These are phyloP conservation scores for Globisporangium camurandrum DNA, from an alignment of 352 stramenopile genomes.

Conservation along the genomic window DNA sequence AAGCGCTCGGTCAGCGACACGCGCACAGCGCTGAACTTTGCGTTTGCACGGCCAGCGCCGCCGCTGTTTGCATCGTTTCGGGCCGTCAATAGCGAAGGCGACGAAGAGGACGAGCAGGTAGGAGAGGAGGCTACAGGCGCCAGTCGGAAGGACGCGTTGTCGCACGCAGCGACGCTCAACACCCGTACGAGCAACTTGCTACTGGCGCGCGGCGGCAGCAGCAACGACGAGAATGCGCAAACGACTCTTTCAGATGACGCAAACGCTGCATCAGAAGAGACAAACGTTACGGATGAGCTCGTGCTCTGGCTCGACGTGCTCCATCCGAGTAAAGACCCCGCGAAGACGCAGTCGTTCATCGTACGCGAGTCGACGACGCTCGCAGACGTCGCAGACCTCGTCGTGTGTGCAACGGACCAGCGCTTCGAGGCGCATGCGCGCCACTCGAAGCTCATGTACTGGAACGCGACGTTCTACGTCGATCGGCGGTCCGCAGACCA, in stretches of 20 bases:
- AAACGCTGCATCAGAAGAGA: neutral
- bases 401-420: constrained; percentile 65
- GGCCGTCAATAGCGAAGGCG: neutral
- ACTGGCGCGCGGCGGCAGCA: constrained; percentile 2
- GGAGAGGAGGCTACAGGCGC: neutral
- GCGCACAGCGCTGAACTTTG: constrained; percentile 45
- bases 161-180: constrained; percentile 12
- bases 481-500: constrained; percentile 29
- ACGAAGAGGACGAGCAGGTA: neutral
- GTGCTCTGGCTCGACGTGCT: constrained; percentile 69
- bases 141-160: constrained; percentile 2
- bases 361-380: constrained; percentile 52
- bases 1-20: constrained; percentile 59
- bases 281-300: constrained; percentile 26
- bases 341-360: constrained; percentile 64
- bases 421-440: constrained; percentile 29
- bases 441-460: constrained; percentile 54
- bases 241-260: neutral
- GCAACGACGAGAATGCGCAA: no score
- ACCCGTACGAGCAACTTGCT: constrained; percentile 12
- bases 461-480: constrained; percentile 47
- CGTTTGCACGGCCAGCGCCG: constrained; percentile 38
- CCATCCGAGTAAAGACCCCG: constrained; percentile 57
- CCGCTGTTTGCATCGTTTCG: neutral
- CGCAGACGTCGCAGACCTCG: constrained; percentile 42